Base-by-base conservation (phyloP, 352 stramenopile species). In the Elongisporangium anandrum region DNA sequence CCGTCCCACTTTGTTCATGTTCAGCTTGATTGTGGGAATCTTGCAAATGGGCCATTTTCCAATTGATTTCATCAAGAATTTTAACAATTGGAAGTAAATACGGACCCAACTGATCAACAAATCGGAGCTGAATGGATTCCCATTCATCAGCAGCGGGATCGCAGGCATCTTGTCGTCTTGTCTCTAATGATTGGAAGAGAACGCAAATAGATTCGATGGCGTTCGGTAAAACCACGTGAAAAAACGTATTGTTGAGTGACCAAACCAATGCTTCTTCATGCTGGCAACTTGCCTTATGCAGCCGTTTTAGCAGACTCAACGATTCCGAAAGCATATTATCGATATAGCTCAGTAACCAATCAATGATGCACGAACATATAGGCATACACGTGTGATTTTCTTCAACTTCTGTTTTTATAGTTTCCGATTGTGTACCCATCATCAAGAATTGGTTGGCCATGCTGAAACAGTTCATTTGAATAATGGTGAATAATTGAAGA, bases 61-160 rank as follows among this genome's bases (percentile, higher is more conserved):
- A 87, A 49, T 73, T 81, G 23, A 87, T 64, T 73, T 87, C 77
- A 54, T 85, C 77, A 10, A 87, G 54, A 50, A 85, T 66, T 60
- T 87, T 84, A 21, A 85, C 53, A 63, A 87, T 87, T 16, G 63
- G 58, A 22, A 71, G 52, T 0, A 84, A 41, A 21, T 72, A 64
- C 3, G 77, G 77, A 26, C 83, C 38, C 23, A 85, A 20, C 2
- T 54, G 62, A n/a, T 83, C 61, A 10, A 72, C 73, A 2, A 81
- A 52, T 20, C 52, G n/a, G 1, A 81, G 51, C 4, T 59, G 64
- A 13, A 63, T 52, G 1, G 10, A 17, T 12, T 23, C 4, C 20
- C n/a, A 13, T 29, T 20, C 3, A 17, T 22, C 21, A 48, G 24
- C 39, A 41, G 17, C 15, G n/a, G 23, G 21, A 7, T 55, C 24